Evolutionary conservation across 495 filamentous ascomycete species (phyloP), one percentile per base, ranked within the genome.

Genomic region (Jackrogersella minutella): DNA sequence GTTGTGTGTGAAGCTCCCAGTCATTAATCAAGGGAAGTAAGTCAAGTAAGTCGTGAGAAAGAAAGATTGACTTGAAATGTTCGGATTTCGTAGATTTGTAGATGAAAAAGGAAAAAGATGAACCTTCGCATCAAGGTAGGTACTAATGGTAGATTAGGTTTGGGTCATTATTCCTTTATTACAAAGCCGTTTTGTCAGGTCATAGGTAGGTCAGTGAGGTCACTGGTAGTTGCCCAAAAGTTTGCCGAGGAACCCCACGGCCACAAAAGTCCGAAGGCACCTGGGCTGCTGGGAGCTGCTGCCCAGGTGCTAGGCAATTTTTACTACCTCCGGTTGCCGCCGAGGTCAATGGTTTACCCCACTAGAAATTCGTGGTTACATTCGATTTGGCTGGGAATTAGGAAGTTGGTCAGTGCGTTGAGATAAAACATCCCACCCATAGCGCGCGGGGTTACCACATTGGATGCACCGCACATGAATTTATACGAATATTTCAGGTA

Each of bases 201-300:
- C 46, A 3, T 30, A 30, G 3, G 26, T 30, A 30, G 26, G 26
- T 30, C 3, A 7, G 26, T 30, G 7, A 30, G 3, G 3, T 30
- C 3, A 30, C 3, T 3, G 3, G 7, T 7, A 30, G 3, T 7
- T 55, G 30, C 43, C 55, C 31, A 56, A 62, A 34, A 14, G 26
- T 30, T 56, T 71, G 62, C 68, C 68, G 68, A 70, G 68, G 68
- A 66, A 30, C 26, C 47, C 46, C 54, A 49, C 40, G 46, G 52
- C 33, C 50, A 19, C 43, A 44, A 28, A 52, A 47, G 41, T 19
- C 39, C 16, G 37, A 16, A 24, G 43, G n/a, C n/a, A n/a, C n/a
- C n/a, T n/a, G n/a, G n/a, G n/a, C n/a, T n/a, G n/a, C n/a, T n/a
- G n/a, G n/a, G n/a, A n/a, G n/a, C n/a, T n/a, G n/a, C n/a, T n/a